A percentile compares a stretch with the other conserved stretches of the same genome.
These are phyloP conservation scores for Kodamaea suecica DNA, from an alignment of 1,139 yeast species.

Conservation along the genomic window DNA sequence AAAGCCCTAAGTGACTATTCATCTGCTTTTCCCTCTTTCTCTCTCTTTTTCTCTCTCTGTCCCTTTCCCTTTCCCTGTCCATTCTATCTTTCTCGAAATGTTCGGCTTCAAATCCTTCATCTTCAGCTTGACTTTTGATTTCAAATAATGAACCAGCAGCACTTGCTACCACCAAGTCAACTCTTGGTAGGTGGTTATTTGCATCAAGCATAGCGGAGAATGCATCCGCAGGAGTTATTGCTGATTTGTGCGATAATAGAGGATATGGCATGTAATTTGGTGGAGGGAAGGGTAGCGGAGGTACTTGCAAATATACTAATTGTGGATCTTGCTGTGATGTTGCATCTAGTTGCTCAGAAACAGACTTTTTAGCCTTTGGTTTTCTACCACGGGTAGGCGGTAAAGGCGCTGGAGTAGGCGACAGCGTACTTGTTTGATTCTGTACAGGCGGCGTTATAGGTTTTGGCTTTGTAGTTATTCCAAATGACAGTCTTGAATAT, in stretches of 20 bases:
- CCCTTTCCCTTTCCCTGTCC: constrained; percentile 34
- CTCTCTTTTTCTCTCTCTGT: constrained; percentile 35
- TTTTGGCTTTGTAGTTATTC: constrained; percentile 1
- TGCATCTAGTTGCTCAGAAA: not conserved
- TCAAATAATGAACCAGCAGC: constrained; percentile 48
- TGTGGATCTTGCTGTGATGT: constrained; percentile 3
- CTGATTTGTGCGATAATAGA: constrained; percentile 33
- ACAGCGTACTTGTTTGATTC: no score
- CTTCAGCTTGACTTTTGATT: constrained; percentile 31
- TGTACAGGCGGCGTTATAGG: constrained; percentile 2
- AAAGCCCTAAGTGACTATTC: no score
- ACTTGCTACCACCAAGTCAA: constrained; percentile 49
- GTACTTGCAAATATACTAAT: constrained; percentile 23
- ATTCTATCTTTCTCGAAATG: constrained; percentile 48
- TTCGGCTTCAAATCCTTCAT: constrained; percentile 22
- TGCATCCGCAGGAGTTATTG: constrained; percentile 37
- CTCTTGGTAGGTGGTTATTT: constrained; percentile 35
- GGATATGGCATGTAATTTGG: constrained; percentile 51
- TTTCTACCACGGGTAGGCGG: constrained; percentile 13
- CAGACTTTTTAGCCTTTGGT: constrained; percentile 7
- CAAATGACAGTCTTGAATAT: constrained; percentile 18
- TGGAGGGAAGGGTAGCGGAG: constrained; percentile 50
- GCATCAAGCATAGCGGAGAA: constrained; percentile 39
- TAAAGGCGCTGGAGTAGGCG: not conserved
- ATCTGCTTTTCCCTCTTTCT: constrained; percentile 11